Conservation (phyloP, 768 basidiomycete genomes). For the Boletus insuetus region DNA sequence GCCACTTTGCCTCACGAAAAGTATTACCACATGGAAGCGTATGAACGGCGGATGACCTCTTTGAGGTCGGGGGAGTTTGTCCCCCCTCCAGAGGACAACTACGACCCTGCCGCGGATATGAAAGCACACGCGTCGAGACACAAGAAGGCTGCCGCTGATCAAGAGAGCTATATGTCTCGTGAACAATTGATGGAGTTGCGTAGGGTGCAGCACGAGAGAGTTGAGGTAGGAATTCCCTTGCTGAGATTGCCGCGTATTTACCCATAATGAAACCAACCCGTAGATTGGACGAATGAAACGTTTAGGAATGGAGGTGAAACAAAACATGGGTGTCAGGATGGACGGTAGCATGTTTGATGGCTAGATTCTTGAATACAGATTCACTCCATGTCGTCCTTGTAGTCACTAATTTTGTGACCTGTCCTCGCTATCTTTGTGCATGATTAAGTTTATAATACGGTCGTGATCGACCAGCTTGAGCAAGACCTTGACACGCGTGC, state of each 20-base stretch:
- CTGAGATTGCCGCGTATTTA: neutral
- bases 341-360: conserved; percentile 64
- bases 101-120: conserved; percentile 85
- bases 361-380: conserved; percentile 5
- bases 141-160: conserved; percentile 63
- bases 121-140: conserved; percentile 68
- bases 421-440: neutral
- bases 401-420: too few relatives aligned
- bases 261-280: neutral
- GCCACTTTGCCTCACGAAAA: conserved; percentile 94
- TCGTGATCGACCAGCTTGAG: neutral
- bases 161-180: conserved; percentile 71
- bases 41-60: conserved; percentile 81
- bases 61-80: conserved; percentile 81
- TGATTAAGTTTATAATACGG: neutral
- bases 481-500: conserved; percentile 5
- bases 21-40: conserved; percentile 87
- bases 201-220: conserved; percentile 80
- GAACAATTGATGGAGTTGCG: conserved; percentile 82
- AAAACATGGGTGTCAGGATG: conserved; percentile 86
- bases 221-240: conserved; percentile 51
- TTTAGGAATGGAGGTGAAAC: conserved; percentile 84
- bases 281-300: conserved; percentile 82
- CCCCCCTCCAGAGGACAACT: conserved; percentile 65
- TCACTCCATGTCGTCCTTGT: too few relatives aligned